phyloP scores from a whole-genome alignment of 2,329 filamentous ascomycete genomes.

The Berkeleyomyces basicola region DNA sequence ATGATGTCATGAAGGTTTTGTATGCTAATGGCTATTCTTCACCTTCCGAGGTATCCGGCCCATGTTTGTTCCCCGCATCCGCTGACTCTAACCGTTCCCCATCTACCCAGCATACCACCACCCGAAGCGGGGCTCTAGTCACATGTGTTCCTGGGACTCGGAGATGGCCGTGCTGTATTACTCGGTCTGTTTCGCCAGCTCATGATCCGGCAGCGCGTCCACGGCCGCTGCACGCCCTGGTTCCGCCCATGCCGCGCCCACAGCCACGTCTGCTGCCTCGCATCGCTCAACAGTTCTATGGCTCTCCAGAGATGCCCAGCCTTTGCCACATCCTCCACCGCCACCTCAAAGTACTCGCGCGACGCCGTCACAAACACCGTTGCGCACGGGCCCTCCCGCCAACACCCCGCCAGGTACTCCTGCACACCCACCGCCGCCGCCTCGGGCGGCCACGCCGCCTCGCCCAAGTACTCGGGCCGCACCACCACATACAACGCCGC shows the following conservation, averaged over 20 bases:
- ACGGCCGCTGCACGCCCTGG: constrained; percentile 8
- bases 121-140: neutral
- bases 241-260: constrained; percentile 8
- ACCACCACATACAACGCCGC: constrained; percentile 10
- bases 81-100: neutral
- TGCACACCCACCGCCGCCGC: neutral
- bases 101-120: neutral
- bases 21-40: too few species aligned
- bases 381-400: neutral
- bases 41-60: too few species aligned
- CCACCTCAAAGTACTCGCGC: constrained; percentile 6
- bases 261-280: constrained; percentile 6
- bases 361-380: constrained; percentile 1
- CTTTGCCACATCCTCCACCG: neutral
- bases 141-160: too few species aligned
- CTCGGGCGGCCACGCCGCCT: neutral
- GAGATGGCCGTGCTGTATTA: too few species aligned
- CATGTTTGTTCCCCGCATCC: too few species aligned
- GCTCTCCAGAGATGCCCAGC: constrained; percentile 8
- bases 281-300: constrained; percentile 8
- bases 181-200: constrained; percentile 6
- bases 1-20: too few species aligned
- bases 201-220: constrained; percentile 9
- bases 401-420: neutral
- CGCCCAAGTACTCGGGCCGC: constrained; percentile 2